A percentile compares a stretch with the other conserved stretches of the same genome.
Evolutionary conservation across 2,329 filamentous ascomycete species (phyloP).

Genomic region (Parascedosporium putredinis): DNA sequence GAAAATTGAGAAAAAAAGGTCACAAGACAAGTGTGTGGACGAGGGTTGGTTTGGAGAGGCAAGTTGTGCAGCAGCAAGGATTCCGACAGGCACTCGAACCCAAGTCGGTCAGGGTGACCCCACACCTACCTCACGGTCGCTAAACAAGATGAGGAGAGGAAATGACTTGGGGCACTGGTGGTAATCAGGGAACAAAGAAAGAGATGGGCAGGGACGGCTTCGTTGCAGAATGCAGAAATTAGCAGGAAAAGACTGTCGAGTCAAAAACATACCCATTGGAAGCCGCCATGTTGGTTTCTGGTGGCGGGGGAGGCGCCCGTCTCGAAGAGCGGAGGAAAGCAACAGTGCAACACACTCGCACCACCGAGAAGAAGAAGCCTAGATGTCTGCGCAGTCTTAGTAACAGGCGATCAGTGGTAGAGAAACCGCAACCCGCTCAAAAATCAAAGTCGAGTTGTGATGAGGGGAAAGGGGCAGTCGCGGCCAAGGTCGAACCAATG

Average conservation of each 20-base stretch:
- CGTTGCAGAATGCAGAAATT: not conserved
- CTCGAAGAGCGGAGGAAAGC: not conserved
- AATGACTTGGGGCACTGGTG: not conserved
- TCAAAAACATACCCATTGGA: constrained; percentile 23
- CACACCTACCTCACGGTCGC: constrained; percentile 16
- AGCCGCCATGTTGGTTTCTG: constrained; percentile 20
- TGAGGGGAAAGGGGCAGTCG: not conserved
- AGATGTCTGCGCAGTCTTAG: not conserved
- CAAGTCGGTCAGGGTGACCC: constrained; percentile 11
- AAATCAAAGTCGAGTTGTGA: too few species aligned
- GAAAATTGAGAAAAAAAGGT: not conserved
- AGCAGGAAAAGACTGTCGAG: too few species aligned
- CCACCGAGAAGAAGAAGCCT: not conserved
- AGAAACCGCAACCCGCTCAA: too few species aligned
- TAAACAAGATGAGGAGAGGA: not conserved
- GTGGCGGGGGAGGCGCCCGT: not conserved
- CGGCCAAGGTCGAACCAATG: not conserved
- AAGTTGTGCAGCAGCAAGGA: not conserved
- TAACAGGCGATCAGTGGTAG: not conserved
- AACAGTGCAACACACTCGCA: not conserved
- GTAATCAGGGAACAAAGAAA: not conserved
- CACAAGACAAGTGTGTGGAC: too few species aligned
- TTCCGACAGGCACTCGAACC: not conserved
- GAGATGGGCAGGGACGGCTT: not conserved
- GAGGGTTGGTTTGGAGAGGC: not conserved